These are phyloP conservation scores for Physcomitrium patens DNA, from an alignment of 225 moss, liverwort and hornwort species.

Conservation along the genomic window DNA sequence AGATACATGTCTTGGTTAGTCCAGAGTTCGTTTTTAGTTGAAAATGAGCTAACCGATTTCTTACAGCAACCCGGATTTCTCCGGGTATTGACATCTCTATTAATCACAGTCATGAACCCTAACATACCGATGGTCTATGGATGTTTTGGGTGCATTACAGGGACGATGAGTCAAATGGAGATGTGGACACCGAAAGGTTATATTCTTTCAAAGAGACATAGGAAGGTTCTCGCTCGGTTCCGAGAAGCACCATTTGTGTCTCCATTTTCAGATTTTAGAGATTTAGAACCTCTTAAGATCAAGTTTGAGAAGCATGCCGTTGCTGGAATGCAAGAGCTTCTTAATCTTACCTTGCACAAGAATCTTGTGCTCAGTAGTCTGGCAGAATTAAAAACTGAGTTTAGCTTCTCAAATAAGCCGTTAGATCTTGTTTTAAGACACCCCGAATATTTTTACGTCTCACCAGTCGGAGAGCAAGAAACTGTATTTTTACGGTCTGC, in stretches of 20 bases:
- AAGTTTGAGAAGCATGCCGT: constrained; percentile 60
- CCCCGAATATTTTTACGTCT: constrained; percentile 59
- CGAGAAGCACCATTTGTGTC: constrained; percentile 64
- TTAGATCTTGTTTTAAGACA: constrained; percentile 52
- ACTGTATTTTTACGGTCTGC: constrained; percentile 55
- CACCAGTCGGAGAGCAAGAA: constrained; percentile 45
- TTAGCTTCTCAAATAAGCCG: constrained; percentile 53
- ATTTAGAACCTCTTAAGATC: constrained; percentile 39
- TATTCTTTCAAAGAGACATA: constrained; percentile 51
- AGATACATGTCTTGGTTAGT: not conserved
- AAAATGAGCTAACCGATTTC: constrained; percentile 9
- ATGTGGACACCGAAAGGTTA: constrained; percentile 57
- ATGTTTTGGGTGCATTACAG: constrained; percentile 41
- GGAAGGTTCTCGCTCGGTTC: constrained; percentile 53
- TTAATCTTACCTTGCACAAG: constrained; percentile 50
- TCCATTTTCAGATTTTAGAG: constrained; percentile 48
- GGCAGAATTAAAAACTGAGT: constrained; percentile 37
- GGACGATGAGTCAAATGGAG: constrained; percentile 50
- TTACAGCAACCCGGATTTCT: not conserved
- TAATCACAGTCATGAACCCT: not conserved
- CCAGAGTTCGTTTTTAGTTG: not conserved
- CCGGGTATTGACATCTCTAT: not conserved
- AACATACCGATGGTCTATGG: not conserved
- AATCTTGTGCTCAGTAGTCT: constrained; percentile 39
- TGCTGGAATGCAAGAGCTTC: constrained; percentile 66